A percentile compares a stretch with the other conserved stretches of the same genome.
These are phyloP conservation scores for Trichoderma parareesei DNA, from an alignment of 495 filamentous ascomycete species.

Conservation along the genomic window DNA sequence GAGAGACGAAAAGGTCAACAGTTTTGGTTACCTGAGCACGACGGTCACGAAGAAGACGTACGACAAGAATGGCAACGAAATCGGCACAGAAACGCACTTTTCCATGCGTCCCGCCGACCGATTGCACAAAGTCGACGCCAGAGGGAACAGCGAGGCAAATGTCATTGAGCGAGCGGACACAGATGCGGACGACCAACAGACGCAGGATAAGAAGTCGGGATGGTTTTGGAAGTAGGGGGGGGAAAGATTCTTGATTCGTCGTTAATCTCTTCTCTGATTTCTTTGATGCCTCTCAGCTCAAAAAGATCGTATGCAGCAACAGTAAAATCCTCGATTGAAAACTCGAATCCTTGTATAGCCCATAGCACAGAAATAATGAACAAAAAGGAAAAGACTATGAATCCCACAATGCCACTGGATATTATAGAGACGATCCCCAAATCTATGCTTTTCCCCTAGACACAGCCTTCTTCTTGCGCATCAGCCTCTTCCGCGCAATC, in stretches of 20 bases:
- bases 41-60: constrained; percentile 12
- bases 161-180: not conserved
- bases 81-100: constrained; percentile 13
- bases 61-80: constrained; percentile 15
- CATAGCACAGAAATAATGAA: not conserved
- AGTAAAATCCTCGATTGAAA: not conserved
- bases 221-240: constrained; percentile 26
- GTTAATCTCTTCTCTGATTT: not conserved
- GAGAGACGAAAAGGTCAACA: constrained; percentile 14
- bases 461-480: constrained; percentile 42
- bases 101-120: constrained; percentile 5
- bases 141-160: constrained; percentile 8
- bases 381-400: not conserved
- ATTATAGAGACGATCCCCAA: not conserved
- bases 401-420: not conserved
- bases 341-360: not conserved
- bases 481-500: constrained; percentile 39
- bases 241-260: not conserved
- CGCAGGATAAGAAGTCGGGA: constrained; percentile 17
- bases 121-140: not conserved
- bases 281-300: not conserved
- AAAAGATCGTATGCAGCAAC: too few relatives aligned
- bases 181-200: not conserved
- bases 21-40: constrained; percentile 13
- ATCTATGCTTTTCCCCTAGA: constrained; percentile 8